Evolutionary conservation across 2,329 filamentous ascomycete species (phyloP).

Genomic region (Ophiostoma sp.): DNA sequence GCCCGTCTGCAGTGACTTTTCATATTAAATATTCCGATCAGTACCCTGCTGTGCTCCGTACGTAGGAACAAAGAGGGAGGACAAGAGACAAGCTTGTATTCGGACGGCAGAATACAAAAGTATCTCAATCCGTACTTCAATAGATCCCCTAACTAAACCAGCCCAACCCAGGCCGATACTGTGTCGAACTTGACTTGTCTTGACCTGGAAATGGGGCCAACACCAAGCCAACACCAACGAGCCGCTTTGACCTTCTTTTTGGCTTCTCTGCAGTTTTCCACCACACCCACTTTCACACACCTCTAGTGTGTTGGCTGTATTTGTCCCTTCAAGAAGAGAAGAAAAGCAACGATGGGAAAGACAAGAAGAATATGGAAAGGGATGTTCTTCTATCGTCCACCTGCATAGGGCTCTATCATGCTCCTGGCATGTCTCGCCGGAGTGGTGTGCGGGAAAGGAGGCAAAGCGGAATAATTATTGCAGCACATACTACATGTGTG

Average conservation of each 20-base stretch:
- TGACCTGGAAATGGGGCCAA: not conserved
- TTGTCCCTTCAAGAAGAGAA: not conserved
- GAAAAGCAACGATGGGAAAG: not conserved
- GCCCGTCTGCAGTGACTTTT: not conserved
- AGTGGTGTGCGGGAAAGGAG: not conserved
- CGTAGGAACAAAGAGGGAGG: not conserved
- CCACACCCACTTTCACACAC: not conserved
- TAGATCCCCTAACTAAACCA: not conserved
- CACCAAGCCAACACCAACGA: constrained; percentile 1
- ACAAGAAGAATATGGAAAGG: not conserved
- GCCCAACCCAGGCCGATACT: not conserved
- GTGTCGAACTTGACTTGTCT: not conserved
- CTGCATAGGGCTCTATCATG: not conserved
- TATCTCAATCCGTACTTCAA: not conserved
- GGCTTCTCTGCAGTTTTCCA: constrained; percentile 3
- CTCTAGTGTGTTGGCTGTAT: not conserved
- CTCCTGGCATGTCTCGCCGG: constrained; percentile 1
- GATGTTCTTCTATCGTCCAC: not conserved
- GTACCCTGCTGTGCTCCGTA: not conserved
- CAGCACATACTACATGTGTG: not conserved
- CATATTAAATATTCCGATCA: not conserved
- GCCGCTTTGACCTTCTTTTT: constrained; percentile 15
- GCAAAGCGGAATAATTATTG: not conserved
- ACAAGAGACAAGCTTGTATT: not conserved
- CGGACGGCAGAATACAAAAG: not conserved